Conservation (phyloP, 352 stramenopile genomes). For the Saprolegnia diclina region DNA sequence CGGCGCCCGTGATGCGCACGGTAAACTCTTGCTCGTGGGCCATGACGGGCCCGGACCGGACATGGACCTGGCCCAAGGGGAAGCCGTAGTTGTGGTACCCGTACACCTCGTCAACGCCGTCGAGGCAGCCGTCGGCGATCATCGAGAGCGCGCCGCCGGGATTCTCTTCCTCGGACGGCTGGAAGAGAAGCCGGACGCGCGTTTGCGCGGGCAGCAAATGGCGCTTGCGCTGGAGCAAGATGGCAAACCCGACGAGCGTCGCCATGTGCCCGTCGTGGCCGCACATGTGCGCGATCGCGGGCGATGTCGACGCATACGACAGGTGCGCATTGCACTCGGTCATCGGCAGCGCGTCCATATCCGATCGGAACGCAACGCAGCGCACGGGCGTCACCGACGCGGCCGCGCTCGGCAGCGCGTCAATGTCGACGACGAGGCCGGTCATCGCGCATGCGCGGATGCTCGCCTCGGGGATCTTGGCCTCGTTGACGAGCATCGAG, state of each 20-base stretch:
- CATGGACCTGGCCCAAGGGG: constrained; percentile 84
- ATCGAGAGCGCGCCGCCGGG: constrained; percentile 88
- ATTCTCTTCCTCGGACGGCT: constrained; percentile 93
- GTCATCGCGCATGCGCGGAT: constrained; percentile 73
- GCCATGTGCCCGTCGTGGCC: constrained; percentile 95
- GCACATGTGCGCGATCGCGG: constrained; percentile 84
- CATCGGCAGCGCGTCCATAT: constrained; percentile 96
- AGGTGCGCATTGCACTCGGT: constrained; percentile 74
- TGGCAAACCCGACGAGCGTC: constrained; percentile 89
- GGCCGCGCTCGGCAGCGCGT: constrained; percentile 44
- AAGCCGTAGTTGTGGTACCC: constrained; percentile 89
- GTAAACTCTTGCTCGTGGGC: constrained; percentile 90
- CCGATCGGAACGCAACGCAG: constrained; percentile 89
- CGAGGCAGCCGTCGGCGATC: constrained; percentile 89
- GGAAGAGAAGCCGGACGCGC: constrained; percentile 91
- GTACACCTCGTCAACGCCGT: constrained; percentile 87
- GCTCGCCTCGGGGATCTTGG: constrained; percentile 67
- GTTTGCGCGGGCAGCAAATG: constrained; percentile 65
- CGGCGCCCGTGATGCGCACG: constrained; percentile 86
- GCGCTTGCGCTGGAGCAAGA: constrained; percentile 59
- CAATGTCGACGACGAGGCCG: constrained; percentile 88
- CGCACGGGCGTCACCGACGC: constrained; percentile 61
- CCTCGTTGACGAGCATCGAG: constrained; percentile 70
- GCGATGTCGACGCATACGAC: constrained; percentile 64
- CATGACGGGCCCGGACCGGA: constrained; percentile 86